phyloP scores from a whole-genome alignment of 768 basidiomycete species.

The Lanmaoa rubissima region DNA sequence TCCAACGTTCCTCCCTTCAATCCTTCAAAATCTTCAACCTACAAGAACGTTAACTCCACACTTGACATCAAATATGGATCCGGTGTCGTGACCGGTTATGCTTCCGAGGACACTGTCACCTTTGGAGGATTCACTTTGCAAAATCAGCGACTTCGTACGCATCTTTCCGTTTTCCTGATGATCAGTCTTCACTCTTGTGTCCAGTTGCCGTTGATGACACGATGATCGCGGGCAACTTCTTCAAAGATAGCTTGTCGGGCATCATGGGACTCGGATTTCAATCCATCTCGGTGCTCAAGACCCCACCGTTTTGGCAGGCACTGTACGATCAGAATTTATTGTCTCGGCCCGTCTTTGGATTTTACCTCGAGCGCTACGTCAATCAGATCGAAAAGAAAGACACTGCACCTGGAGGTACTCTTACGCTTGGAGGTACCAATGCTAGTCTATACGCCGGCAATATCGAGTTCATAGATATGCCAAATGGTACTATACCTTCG shows the following conservation, averaged over 20 bases:
- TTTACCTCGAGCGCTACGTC: constrained; percentile 58
- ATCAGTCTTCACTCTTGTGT: neutral
- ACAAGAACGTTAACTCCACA: constrained; percentile 22
- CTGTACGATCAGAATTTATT: constrained; percentile 43
- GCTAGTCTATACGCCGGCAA: constrained; percentile 56
- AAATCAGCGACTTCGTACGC: constrained; percentile 52
- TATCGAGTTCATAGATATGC: constrained; percentile 61
- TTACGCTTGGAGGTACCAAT: constrained; percentile 67
- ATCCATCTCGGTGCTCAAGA: constrained; percentile 50
- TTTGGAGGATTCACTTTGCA: constrained; percentile 62
- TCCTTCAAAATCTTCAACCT: constrained; percentile 37
- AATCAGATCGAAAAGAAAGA: constrained; percentile 27
- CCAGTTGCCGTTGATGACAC: constrained; percentile 57
- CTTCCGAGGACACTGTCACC: constrained; percentile 56
- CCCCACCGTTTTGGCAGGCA: constrained; percentile 64
- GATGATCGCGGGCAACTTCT: constrained; percentile 15
- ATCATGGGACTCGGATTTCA: constrained; percentile 72
- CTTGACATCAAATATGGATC: constrained; percentile 62
- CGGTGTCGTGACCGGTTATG: constrained; percentile 56
- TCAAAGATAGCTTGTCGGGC: constrained; percentile 46
- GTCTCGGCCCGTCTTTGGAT: constrained; percentile 51
- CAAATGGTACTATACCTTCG: constrained; percentile 38
- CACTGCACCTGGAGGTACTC: constrained; percentile 56
- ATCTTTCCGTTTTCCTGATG: neutral
- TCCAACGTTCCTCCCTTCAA: constrained; percentile 42